Evolutionary conservation across 1,284 basidiomycete genomes (phyloP), one percentile per base, ranked within the genome.

Genomic region (Puccinia polysora): DNA sequence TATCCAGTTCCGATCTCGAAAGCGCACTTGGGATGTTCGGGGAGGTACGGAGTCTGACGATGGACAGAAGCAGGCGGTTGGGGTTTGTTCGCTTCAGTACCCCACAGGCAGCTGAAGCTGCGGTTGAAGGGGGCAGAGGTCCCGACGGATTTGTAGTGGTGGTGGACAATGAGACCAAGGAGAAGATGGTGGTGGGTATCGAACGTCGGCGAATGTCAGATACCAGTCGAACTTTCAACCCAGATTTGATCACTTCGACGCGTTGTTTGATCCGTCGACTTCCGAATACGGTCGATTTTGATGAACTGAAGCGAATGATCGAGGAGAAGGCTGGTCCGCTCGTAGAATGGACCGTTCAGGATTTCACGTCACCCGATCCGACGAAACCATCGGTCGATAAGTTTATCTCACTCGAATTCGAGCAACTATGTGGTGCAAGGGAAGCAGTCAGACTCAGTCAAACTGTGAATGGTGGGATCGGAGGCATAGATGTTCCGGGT

Each of bases 341-440:
- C 50, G 52, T 55, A 38, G 38, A 67, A 38, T 67, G 64, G 64
- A 43, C 38, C 12, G 64, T 67, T 28, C 60, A 55, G 38, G 64
- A 67, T 15, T 52, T 55, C 25, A 55, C 52, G 32, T 55, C 50
- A 2, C 64, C 36, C 23, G 64, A 45, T 20, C 64, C 25, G 3
- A 67, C 49, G 7, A 67, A 55, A 30, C 50, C 49, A 10, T 43
- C 34, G 36, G 50, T 43, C 10, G 49, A 45, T 23, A 67, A 67
- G 20, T 63, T 63, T 49, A 63, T 63, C 60, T 43, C 60, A 5
- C 38, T 67, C 1, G 64, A 67, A 32, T 67, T 67, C 38, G 64
- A 67, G 52, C 64, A 36, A 18, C 52, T 67, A 10, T 40, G 52
- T 67, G 64, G 64, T 25, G 49, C 64, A 55, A 67, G 64, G 55